A percentile compares a stretch with the other conserved stretches of the same genome.
Conservation (phyloP, 768 basidiomycete genomes). For the Lentinus tigrinus region DNA sequence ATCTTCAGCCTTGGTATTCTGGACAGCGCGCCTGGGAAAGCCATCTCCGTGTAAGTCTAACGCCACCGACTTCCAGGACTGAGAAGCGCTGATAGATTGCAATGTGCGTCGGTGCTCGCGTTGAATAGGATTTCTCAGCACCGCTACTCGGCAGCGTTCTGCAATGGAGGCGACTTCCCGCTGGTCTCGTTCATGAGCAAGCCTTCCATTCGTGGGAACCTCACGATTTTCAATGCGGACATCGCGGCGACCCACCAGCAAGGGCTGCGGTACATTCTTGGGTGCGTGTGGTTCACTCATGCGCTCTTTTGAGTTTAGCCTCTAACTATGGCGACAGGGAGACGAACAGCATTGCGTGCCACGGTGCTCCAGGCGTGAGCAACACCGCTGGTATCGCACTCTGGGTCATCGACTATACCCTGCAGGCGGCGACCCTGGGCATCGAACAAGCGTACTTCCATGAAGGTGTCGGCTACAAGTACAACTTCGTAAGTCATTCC, state of each 20-base stretch:
- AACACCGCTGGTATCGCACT: slow-evolving; percentile 68
- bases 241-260: slow-evolving; percentile 39
- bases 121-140: slow-evolving; percentile 42
- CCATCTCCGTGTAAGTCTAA: slow-evolving; percentile 54
- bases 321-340: slow-evolving; percentile 21
- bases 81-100: neutral
- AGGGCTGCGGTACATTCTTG: slow-evolving; percentile 58
- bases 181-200: slow-evolving; percentile 68
- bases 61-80: neutral
- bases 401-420: slow-evolving; percentile 65
- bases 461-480: slow-evolving; percentile 70
- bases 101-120: neutral
- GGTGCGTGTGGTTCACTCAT: slow-evolving; percentile 26
- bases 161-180: slow-evolving; percentile 47
- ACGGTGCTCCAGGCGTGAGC: slow-evolving; percentile 52
- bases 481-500: slow-evolving; percentile 47
- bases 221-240: slow-evolving; percentile 23
- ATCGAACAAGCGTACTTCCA: slow-evolving; percentile 63
- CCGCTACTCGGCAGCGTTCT: slow-evolving; percentile 58
- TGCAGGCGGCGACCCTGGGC: slow-evolving; percentile 57
- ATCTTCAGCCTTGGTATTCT: slow-evolving; percentile 54
- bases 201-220: slow-evolving; percentile 50
- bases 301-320: neutral
- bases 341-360: slow-evolving; percentile 38
- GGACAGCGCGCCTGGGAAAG: slow-evolving; percentile 42